Percentiles rank a stretch among this genome's conserved stretches.
phyloP scores from a whole-genome alignment of 2,329 filamentous ascomycete species.

The Apiospora hydei region DNA sequence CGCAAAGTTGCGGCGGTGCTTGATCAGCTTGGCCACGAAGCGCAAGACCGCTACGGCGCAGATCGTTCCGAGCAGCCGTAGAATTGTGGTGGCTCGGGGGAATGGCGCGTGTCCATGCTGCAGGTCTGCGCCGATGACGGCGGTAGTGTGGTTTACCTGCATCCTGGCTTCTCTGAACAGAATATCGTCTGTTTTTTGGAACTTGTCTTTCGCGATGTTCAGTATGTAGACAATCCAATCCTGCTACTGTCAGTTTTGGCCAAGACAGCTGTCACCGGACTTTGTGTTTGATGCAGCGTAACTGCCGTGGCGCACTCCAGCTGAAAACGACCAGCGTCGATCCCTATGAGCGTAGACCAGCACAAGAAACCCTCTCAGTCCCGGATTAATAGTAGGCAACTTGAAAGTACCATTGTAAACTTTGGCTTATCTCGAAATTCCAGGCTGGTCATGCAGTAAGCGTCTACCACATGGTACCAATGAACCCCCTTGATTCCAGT shows the following conservation, averaged over 20 bases:
- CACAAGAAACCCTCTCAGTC: background rate
- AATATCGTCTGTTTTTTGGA: no score
- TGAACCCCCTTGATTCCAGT: background rate
- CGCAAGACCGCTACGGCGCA: background rate
- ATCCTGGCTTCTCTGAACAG: background rate
- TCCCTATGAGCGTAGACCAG: no score
- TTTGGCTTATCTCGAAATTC: background rate
- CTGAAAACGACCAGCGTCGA: no score
- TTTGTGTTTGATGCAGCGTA: no score
- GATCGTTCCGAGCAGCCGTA: background rate
- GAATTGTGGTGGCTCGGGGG: background rate
- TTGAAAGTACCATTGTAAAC: background rate
- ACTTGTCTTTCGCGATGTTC: no score
- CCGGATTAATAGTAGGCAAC: background rate
- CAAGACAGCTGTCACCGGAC: no score
- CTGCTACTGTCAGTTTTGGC: no score
- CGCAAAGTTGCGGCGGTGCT: background rate
- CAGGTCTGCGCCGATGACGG: background rate
- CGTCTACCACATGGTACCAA: background rate
- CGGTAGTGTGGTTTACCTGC: background rate
- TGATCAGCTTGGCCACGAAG: background rate
- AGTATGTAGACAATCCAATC: no score
- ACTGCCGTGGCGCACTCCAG: no score
- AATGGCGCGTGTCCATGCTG: background rate
- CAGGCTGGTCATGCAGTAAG: background rate